Conservation (phyloP, 805 yeast genomes). For the Huiozyma naganishii region DNA sequence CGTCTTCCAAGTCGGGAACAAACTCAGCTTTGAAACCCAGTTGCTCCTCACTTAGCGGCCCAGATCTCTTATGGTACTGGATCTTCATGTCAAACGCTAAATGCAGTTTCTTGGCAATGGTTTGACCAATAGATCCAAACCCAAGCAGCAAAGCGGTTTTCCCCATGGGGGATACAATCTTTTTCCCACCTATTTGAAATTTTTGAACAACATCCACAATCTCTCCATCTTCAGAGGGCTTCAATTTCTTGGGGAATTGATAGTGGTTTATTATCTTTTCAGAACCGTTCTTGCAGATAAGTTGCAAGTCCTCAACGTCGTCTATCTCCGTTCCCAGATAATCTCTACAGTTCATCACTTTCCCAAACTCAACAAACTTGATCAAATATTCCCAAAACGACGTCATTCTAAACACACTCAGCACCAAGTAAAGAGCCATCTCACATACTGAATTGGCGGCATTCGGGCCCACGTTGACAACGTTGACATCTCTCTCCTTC, state of each 20-base stretch:
- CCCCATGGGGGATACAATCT: conserved; percentile 42
- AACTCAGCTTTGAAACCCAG: conserved; percentile 39
- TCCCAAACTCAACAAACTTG: conserved; percentile 27
- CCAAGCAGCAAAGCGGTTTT: conserved; percentile 58
- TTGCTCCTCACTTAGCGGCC: conserved; percentile 26
- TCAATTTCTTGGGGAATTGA: conserved; percentile 11
- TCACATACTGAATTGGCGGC: conserved; percentile 68
- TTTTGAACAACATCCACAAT: conserved; percentile 30
- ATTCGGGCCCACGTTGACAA: conserved; percentile 51
- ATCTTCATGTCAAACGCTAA: conserved; percentile 52
- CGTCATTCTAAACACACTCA: conserved; percentile 51
- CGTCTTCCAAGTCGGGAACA: conserved; percentile 35
- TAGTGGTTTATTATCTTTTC: not conserved
- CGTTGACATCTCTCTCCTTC: conserved; percentile 34
- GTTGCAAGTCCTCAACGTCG: conserved; percentile 8
- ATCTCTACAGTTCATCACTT: conserved; percentile 39
- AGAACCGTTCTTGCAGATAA: conserved; percentile 1
- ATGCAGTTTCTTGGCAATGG: conserved; percentile 45
- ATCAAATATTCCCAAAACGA: conserved; percentile 36
- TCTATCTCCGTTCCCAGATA: conserved; percentile 20
- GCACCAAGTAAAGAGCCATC: conserved; percentile 46
- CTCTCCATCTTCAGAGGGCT: not conserved
- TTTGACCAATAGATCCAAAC: conserved; percentile 64
- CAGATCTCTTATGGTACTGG: conserved; percentile 47
- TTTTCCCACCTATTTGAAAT: conserved; percentile 36